Conservation (phyloP, 768 basidiomycete species). For the Hemileccinum rubropunctum region DNA sequence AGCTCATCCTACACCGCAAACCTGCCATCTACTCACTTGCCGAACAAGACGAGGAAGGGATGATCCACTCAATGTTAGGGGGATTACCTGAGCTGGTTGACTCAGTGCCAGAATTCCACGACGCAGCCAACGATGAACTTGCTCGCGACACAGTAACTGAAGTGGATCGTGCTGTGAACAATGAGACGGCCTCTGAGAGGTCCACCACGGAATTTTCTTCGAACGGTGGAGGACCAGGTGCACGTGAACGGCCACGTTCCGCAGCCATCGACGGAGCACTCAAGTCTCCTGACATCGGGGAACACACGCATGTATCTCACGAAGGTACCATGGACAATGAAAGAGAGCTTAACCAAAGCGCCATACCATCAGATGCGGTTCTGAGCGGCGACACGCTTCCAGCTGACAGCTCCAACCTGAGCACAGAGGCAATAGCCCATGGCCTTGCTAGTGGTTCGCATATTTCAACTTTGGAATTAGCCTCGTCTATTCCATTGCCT, state of each 20-base stretch:
- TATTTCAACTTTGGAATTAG: constrained; percentile 7
- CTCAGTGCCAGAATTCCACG: constrained; percentile 3
- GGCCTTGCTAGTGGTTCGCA: neutral
- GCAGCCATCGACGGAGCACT: neutral
- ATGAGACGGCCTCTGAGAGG: neutral
- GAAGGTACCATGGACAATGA: neutral
- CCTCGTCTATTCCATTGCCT: constrained; percentile 18
- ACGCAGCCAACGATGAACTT: neutral
- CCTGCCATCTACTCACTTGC: constrained; percentile 59
- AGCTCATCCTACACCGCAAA: constrained; percentile 78
- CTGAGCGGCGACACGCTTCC: neutral
- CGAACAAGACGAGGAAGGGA: constrained; percentile 73
- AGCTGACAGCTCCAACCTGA: neutral
- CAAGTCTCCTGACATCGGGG: neutral
- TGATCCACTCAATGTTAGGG: constrained; percentile 74
- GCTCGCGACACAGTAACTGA: neutral
- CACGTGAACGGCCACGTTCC: neutral
- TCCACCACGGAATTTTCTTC: neutral
- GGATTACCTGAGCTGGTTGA: constrained; percentile 53
- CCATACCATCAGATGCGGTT: neutral
- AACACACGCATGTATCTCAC: neutral
- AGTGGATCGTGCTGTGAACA: neutral
- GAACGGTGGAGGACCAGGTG: neutral
- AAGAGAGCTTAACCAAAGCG: neutral
- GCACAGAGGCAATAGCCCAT: neutral